Evolutionary conservation across 129 eudicot species (phyloP), one percentile per base, ranked within the genome.

Genomic region (Tanacetum coccineum): DNA sequence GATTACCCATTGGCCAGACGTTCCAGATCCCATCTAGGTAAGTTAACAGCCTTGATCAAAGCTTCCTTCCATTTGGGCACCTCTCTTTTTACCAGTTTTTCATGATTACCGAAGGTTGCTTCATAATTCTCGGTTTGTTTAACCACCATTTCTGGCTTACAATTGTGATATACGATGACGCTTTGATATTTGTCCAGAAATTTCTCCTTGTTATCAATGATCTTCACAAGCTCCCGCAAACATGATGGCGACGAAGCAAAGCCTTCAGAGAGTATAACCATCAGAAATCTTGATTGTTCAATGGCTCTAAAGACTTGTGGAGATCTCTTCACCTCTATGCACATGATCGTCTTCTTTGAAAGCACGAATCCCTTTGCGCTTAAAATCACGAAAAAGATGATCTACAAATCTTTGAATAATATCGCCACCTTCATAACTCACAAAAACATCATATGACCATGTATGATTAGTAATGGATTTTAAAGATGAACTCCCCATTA

Each of bases 191-290:
- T 67, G 60, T 66, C 61, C 2, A 0, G 46, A 4, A 47, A 59
- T 25, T 66, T 67, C 64, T 67, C 76, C 75, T 62, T 71, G 74
- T 73, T 56, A 22, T 76, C 68, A 2, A 80, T 45, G 28, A 80
- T 80, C 26, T 50, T 71, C 42, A 66, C 51, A 46, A 80, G 75
- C 52, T 80, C 65, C 48, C 30, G 70, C 50, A 80, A 74, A 62
- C 81, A 72, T 12, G 65, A 71, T 2, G 68, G 36, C 5, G 81
- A 75, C 3, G 84, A 69, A 49, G 50, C 56, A 22, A 51, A 80
- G 73, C 62, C 59, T 40, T 76, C 62, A 11, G 81, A 80, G 53
- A 80, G 76, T 12, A 80, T 62, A n/a, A 80, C 58, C 25, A 80
- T 44, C n/a, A 78, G 59, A 54, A 71, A 71, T 66, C 75, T 53